A percentile compares a stretch with the other conserved stretches of the same genome.
These are phyloP conservation scores for Phytophthora idaei DNA, from an alignment of 352 stramenopile genomes.

Conservation along the genomic window DNA sequence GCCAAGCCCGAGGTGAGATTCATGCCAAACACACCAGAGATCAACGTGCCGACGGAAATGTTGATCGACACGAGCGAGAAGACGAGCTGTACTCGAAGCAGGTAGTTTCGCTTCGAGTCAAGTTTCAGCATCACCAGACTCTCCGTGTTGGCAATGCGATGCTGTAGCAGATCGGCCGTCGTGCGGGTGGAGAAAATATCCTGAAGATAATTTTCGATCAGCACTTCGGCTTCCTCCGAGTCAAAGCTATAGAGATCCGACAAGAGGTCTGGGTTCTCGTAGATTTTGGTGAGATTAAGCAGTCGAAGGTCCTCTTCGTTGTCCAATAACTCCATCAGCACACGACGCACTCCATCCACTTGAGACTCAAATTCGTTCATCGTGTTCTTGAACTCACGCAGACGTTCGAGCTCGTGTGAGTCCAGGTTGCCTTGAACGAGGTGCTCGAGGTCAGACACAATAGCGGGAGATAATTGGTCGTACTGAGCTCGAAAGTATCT, in stretches of 20 bases:
- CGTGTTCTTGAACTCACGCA: slow-evolving; percentile 71
- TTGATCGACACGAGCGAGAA: slow-evolving; percentile 72
- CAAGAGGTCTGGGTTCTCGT: slow-evolving; percentile 58
- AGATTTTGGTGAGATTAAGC: slow-evolving; percentile 71
- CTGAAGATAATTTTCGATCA: slow-evolving; percentile 82
- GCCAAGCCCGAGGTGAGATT: slow-evolving; percentile 66
- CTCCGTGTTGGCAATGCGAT: slow-evolving; percentile 80
- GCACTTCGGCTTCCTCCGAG: slow-evolving; percentile 75
- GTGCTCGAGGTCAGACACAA: slow-evolving; percentile 54
- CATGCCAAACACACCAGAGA: slow-evolving; percentile 77
- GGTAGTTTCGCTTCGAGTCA: slow-evolving; percentile 81
- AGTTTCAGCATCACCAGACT: slow-evolving; percentile 82
- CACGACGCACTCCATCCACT: slow-evolving; percentile 61
- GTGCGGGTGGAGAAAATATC: slow-evolving; percentile 83
- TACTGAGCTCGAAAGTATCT: slow-evolving; percentile 65
- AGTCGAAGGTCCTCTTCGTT: slow-evolving; percentile 70
- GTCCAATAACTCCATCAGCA: slow-evolving; percentile 69
- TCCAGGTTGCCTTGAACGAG: slow-evolving; percentile 55
- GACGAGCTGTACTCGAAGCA: slow-evolving; percentile 74
- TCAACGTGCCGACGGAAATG: slow-evolving; percentile 66
- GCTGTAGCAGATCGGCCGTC: slow-evolving; percentile 68
- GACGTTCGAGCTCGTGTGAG: slow-evolving; percentile 59
- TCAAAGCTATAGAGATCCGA: slow-evolving; percentile 69
- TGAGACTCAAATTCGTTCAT: slow-evolving; percentile 79
- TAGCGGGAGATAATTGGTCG: slow-evolving; percentile 46